Base-by-base conservation (phyloP, 129 eudicot genomes). In the Silybum marianum region DNA sequence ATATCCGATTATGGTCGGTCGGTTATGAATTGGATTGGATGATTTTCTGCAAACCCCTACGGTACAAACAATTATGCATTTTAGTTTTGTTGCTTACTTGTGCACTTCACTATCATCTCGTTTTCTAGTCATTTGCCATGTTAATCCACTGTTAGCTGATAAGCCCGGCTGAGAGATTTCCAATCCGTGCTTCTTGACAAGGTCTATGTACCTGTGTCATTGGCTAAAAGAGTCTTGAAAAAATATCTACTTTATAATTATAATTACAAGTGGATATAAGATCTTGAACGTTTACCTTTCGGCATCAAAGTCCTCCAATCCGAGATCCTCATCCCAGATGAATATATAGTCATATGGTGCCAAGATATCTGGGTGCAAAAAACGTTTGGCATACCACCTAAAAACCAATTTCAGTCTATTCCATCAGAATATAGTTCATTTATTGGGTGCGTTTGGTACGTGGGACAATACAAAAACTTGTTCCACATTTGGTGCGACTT, bases 381-480 rank as follows among this genome's bases (percentile, higher is more conserved):
- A 89, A 8, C 92, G 85, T 72, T 89, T 89, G 1, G 92, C 92
- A 58, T 84, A 89, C 92, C 92, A 89, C 92, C 92, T 89, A 79
- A 51, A 51, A 81, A 30, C 75, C 85, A 71, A 63, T 39, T 63
- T 25, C 38, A 71, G 19, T n/a, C 22, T 76, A 54, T 9, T 76
- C 9, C n/a, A 21, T 75, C 44, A 34, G 68, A 67, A 48, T 13
- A 28, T 18, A 24, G 21, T 36, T 28, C 38, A 39, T 58, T 58
- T 58, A 30, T 28, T 28, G 22, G 75, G 28, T 32, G 44, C 19
- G 69, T 39, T 18, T 19, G 13, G 21, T 21, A 22, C 19, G 23
- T 58, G 66, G 66, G 66, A 58, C 66, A 58, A 6, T 14, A 18
- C 6, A 58, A 58, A 5, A 40, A 3, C 13, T 1, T 58, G 66